Evolutionary conservation across 805 yeast genomes (phyloP).

Genomic region (Millerozyma miso): DNA sequence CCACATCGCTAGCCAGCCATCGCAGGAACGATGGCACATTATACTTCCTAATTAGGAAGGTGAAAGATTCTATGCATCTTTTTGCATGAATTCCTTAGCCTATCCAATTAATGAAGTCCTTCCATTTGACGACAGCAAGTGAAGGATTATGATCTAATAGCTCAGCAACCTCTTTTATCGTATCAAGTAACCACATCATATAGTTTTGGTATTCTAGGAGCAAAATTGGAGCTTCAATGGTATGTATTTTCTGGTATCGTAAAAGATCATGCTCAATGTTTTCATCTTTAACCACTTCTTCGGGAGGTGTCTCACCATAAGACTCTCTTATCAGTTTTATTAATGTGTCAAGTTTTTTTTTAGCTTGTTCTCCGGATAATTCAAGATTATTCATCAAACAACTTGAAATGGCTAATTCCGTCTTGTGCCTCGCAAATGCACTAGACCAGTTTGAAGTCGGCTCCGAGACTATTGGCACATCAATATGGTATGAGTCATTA

Average conservation of each 20-base stretch:
- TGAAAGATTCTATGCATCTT: slow-evolving; percentile 1
- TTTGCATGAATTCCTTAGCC: not conserved
- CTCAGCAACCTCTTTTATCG: slow-evolving; percentile 7
- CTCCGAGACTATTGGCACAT: slow-evolving; percentile 25
- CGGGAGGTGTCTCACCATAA: not conserved
- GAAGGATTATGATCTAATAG: slow-evolving; percentile 6
- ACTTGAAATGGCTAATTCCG: slow-evolving; percentile 27
- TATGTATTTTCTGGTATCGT: not conserved
- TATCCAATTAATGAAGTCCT: slow-evolving; percentile 8
- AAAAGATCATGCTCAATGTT: not conserved
- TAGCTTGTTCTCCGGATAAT: not conserved
- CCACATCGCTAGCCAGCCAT: slow-evolving; percentile 1
- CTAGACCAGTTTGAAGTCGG: slow-evolving; percentile 21
- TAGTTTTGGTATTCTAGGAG: slow-evolving; percentile 3
- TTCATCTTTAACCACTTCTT: not conserved
- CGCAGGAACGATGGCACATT: not conserved
- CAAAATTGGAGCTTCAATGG: not conserved
- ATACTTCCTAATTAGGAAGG: slow-evolving; percentile 12
- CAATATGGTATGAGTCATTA: slow-evolving; percentile 9
- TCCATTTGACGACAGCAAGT: slow-evolving; percentile 8
- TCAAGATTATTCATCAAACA: slow-evolving; percentile 7
- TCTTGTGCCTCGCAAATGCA: slow-evolving; percentile 28
- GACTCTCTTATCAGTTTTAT: not conserved
- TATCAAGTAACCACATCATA: slow-evolving; percentile 8
- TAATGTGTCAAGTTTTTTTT: not conserved